Conservation (phyloP, 1,139 yeast genomes). For the Yamadazyma mexicana region DNA sequence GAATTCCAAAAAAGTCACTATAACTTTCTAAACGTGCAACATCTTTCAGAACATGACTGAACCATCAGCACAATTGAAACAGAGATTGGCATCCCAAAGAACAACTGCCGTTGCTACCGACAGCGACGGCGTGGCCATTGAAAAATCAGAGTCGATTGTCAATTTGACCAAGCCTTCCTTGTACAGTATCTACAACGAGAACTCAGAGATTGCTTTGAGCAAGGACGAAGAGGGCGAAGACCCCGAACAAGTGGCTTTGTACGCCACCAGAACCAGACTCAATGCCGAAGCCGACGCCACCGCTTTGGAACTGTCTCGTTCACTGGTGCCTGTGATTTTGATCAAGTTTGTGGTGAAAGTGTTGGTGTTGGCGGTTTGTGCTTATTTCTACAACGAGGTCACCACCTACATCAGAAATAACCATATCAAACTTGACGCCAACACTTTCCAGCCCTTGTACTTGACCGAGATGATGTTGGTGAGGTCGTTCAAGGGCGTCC, state of each 20-base stretch:
- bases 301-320: constrained; percentile 6
- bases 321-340: constrained; percentile 9
- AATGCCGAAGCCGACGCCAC: constrained; percentile 1
- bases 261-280: constrained; percentile 6
- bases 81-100: background rate
- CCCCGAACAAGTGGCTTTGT: constrained; percentile 3
- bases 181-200: constrained; percentile 49
- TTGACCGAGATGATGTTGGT: constrained; percentile 35
- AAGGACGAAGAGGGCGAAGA: constrained; percentile 30
- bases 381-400: constrained; percentile 51
- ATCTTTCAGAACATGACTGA: constrained; percentile 4
- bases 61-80: constrained; percentile 7
- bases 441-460: constrained; percentile 33
- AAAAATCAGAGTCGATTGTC: constrained; percentile 43
- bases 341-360: constrained; percentile 22
- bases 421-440: constrained; percentile 38
- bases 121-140: constrained; percentile 21
- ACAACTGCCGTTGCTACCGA: constrained; percentile 1
- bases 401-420: constrained; percentile 52
- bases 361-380: constrained; percentile 40
- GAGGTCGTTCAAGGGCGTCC: constrained; percentile 30
- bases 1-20: background rate
- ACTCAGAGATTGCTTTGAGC: constrained; percentile 32
- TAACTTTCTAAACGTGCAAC: background rate
- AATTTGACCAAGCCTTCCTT: constrained; percentile 52